Percentiles rank a stretch among this genome's conserved stretches.
Conservation (phyloP, 306 rosid species). For the Gynostemma pentaphyllum region DNA sequence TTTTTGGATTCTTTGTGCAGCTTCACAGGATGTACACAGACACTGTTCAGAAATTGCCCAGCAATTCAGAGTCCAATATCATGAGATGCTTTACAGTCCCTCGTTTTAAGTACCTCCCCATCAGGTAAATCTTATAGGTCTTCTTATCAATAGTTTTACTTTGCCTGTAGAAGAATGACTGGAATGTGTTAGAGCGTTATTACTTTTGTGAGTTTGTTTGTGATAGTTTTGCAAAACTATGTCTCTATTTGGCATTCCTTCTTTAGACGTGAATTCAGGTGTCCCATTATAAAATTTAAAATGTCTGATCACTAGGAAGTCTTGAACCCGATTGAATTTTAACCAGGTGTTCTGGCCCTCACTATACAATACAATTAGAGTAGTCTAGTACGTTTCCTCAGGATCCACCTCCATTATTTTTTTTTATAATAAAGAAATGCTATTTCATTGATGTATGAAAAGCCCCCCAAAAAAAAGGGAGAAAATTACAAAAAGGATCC, state of each 20-base stretch:
- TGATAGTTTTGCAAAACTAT: constrained; percentile 6
- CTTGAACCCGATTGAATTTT: background rate
- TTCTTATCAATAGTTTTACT: background rate
- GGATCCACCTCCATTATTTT: background rate
- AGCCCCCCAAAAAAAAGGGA: too few species aligned
- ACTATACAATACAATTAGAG: background rate
- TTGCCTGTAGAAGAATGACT: background rate
- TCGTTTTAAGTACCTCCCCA: constrained; percentile 96
- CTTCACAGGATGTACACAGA: constrained; percentile 85
- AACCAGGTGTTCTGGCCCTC: background rate
- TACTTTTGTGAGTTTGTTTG: background rate
- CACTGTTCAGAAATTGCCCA: constrained; percentile 82
- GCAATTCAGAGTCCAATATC: constrained; percentile 92
- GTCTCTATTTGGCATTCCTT: background rate
- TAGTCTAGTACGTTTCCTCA: background rate
- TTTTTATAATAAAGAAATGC: too few species aligned
- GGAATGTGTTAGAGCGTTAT: background rate
- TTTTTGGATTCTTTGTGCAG: constrained; percentile 96
- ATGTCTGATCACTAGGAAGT: background rate
- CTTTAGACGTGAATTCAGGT: background rate
- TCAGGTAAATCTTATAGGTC: constrained; percentile 49
- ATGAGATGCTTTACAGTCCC: constrained; percentile 94
- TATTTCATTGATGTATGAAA: too few species aligned
- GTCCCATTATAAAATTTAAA: too few species aligned
- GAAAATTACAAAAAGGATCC: too few species aligned